Percentiles rank a stretch among this genome's conserved stretches.
Evolutionary conservation across 179 eudicot genomes (phyloP).

Genomic region (Spergularia azorica): DNA sequence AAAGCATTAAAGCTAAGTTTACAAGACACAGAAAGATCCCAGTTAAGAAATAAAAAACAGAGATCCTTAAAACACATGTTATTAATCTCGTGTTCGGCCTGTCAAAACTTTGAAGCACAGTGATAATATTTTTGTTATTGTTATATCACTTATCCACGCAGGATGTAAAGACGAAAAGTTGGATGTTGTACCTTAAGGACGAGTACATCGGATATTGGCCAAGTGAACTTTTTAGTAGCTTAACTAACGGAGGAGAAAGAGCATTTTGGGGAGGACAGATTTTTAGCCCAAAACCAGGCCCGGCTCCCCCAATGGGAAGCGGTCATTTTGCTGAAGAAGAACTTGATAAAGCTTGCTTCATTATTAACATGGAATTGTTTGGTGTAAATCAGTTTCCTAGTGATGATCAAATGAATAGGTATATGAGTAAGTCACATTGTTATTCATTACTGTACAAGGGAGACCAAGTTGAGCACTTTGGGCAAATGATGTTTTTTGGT

Average conservation of each 20-base stretch:
- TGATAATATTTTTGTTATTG: no score
- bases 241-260: neutral
- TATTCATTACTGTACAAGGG: neutral
- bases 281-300: neutral
- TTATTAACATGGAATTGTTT: neutral
- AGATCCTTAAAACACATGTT: no score
- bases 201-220: constrained; percentile 4
- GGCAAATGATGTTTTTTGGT: neutral
- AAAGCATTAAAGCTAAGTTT: no score
- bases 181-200: neutral
- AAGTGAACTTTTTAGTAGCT: neutral
- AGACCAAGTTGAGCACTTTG: neutral
- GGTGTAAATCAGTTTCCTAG: neutral
- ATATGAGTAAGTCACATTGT: neutral
- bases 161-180: neutral
- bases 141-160: neutral
- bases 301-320: constrained; percentile 4
- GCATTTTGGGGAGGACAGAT: constrained; percentile 1
- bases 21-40: no score
- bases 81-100: no score
- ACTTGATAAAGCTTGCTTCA: neutral
- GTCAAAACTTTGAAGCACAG: neutral
- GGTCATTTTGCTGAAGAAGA: constrained; percentile 1
- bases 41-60: no score
- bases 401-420: neutral